phyloP scores from a whole-genome alignment of 768 basidiomycete genomes.

The Mycena maculata region DNA sequence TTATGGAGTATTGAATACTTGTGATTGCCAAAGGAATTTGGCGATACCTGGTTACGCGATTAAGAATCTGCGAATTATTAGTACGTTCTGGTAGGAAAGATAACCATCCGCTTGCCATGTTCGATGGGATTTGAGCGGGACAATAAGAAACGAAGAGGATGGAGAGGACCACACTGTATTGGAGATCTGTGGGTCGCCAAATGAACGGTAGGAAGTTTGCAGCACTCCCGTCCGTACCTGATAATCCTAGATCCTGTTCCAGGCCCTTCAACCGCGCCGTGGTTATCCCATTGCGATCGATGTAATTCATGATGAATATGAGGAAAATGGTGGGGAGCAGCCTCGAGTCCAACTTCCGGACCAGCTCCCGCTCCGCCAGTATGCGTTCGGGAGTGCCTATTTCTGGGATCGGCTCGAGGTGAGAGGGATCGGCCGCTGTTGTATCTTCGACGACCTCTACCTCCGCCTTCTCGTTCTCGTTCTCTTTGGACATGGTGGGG shows the following conservation, averaged over 20 bases:
- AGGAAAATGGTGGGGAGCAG: conserved; percentile 68
- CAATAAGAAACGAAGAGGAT: conserved; percentile 69
- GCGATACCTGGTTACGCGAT: conserved; percentile 61
- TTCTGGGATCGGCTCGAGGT: conserved; percentile 16
- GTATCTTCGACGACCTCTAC: conserved; percentile 7
- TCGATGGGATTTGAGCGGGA: conserved; percentile 74
- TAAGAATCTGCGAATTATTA: conserved; percentile 56
- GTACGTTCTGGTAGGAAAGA: background rate
- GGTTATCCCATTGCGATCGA: conserved; percentile 67
- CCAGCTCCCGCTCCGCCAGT: conserved; percentile 56
- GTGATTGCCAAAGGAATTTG: background rate
- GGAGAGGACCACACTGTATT: conserved; percentile 65
- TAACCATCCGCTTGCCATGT: conserved; percentile 58
- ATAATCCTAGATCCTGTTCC: conserved; percentile 59
- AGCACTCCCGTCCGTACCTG: conserved; percentile 43
- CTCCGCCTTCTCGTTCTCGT: conserved; percentile 20
- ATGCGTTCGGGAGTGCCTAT: conserved; percentile 43
- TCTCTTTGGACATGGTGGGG: conserved; percentile 22
- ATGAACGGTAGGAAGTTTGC: background rate
- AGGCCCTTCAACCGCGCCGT: conserved; percentile 63
- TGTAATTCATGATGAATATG: conserved; percentile 76
- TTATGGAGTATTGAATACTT: background rate
- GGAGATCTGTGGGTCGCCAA: conserved; percentile 51
- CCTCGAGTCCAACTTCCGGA: conserved; percentile 66
- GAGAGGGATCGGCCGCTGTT: background rate